These are phyloP conservation scores for Phaseolus lunatus DNA, from an alignment of 306 rosid species.

Conservation along the genomic window DNA sequence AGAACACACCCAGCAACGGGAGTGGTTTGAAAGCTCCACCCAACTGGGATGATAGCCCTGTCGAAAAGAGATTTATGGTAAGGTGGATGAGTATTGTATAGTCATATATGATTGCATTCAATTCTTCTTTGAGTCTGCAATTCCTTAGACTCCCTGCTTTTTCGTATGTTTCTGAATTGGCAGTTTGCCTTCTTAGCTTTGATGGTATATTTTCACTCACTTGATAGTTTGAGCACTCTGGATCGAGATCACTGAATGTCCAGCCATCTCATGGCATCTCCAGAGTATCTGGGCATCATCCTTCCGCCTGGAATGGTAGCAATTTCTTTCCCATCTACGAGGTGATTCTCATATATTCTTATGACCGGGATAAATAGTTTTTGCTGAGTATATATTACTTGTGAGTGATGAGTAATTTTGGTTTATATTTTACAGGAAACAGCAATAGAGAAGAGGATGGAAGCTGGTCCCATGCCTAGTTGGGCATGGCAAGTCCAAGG, in stretches of 20 bases:
- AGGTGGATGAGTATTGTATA: slow-evolving; percentile 18
- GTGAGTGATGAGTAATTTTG: background rate
- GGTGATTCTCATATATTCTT: slow-evolving; percentile 52
- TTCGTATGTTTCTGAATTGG: slow-evolving; percentile 9
- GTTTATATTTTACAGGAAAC: slow-evolving; percentile 65
- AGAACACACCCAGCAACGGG: slow-evolving; percentile 38
- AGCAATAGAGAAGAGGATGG: slow-evolving; percentile 75
- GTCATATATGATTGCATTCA: background rate
- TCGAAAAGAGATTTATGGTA: slow-evolving; percentile 67
- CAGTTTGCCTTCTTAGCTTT: background rate
- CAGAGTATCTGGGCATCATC: slow-evolving; percentile 59
- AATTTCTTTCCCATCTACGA: slow-evolving; percentile 58
- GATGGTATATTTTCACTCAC: slow-evolving; percentile 15
- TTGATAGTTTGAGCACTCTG: slow-evolving; percentile 63
- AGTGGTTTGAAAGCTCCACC: slow-evolving; percentile 54
- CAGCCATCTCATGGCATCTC: slow-evolving; percentile 57
- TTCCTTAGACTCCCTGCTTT: background rate
- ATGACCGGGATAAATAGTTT: background rate
- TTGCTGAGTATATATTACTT: background rate
- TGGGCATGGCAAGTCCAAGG: slow-evolving; percentile 71
- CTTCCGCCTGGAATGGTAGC: slow-evolving; percentile 54
- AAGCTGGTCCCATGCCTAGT: slow-evolving; percentile 57
- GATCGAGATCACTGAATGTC: slow-evolving; percentile 52
- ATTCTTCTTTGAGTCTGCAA: slow-evolving; percentile 9
- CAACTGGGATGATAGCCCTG: slow-evolving; percentile 54